Base-by-base conservation (phyloP, 306 rosid species). In the Vigna nakashimae region DNA sequence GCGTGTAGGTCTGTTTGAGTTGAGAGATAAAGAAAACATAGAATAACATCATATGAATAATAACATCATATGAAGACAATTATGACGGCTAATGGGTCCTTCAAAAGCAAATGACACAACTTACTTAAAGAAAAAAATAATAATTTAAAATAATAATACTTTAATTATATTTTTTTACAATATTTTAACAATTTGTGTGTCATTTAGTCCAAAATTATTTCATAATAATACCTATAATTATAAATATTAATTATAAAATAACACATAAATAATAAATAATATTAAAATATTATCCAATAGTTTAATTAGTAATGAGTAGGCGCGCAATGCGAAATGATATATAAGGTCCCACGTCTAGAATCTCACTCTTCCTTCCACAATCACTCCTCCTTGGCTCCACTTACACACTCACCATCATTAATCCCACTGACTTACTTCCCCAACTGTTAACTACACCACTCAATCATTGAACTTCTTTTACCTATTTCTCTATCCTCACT, bases 1-100 rank as follows among this genome's bases (percentile, higher is more conserved):
- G 96, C 90, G 92, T 90, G 97, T 87, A 84, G 73, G 84, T 82
- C 81, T 80, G 12, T 40, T 40, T 42, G 46, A 2, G 46, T 83
- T 78, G 58, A 46, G 77, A 42, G 68, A 88, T 87, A 10, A 17
- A 8, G 32, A 38, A 38, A 38, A 38, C 2, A 11, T 58, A 24
- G 26, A 1, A 58, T 87, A 58, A 68, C 87, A 12, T 74, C 82
- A 80, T 71, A 83, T 87, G 88, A 83, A 68, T 58, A 71, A 90
- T 87, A 58, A 68, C 87, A 12, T 74, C 82, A 80, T 71, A 83
- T 86, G 88, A 83, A 68, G 82, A 11, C 82, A 84, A 90, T 90
- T 43, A 89, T 91, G 79, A 88, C 53, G 13, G 5, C 36, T 40
- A 82, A 75, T 84, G 91, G 79, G 71, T 70, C 74, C 42, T 65